Base-by-base conservation (phyloP, 164 flowering plant genomes). In the Nymphaea thermarum region DNA sequence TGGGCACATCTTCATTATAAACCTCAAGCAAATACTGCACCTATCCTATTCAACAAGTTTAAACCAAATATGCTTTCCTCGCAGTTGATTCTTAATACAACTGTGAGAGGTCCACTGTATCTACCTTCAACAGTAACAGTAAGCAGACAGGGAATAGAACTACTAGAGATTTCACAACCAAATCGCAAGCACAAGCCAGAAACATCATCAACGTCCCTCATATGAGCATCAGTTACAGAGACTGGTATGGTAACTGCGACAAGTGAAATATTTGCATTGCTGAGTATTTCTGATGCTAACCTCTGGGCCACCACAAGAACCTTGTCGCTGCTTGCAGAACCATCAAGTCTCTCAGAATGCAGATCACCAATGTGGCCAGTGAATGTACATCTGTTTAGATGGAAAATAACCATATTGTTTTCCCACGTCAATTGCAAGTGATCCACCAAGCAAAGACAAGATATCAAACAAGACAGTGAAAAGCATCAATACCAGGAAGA, bases 41-140 rank as follows among this genome's bases (percentile, higher is more conserved):
- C 93, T 53, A 91, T 68, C 77, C 88, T 83, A 78, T 91, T 94
- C 80, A 94, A 81, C 67, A 91, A 79, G 79, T 91, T 94, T 72
- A 91, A 77, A 65, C 96, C 97, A 74, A 94, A 91, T 60, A 91
- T 89, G 44, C 97, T 91, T 72, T 94, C 97, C 77, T 91, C 93
- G 45, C 96, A 94, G 76, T 94, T 91, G 69, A 89, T 82, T 81
- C 91, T 91, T 36, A 82, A 81, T 4, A 77, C 70, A 42, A 87
- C 71, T 65, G 79, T 74, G 73, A 94, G 74, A 6, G 89, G 93
- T 70, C 87, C 89, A 43, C 75, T 80, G 77, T 87, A 89, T 77
- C 80, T 86, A 75, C 97, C 98, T 82, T 88, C 89, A 69, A 83
- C 81, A 7, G 78, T 76, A 55, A 85, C 18, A 25, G 91, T 82